Percentiles rank a stretch among this genome's conserved stretches.
phyloP scores from a whole-genome alignment of 805 yeast species.

The Ogataea zsoltii region DNA sequence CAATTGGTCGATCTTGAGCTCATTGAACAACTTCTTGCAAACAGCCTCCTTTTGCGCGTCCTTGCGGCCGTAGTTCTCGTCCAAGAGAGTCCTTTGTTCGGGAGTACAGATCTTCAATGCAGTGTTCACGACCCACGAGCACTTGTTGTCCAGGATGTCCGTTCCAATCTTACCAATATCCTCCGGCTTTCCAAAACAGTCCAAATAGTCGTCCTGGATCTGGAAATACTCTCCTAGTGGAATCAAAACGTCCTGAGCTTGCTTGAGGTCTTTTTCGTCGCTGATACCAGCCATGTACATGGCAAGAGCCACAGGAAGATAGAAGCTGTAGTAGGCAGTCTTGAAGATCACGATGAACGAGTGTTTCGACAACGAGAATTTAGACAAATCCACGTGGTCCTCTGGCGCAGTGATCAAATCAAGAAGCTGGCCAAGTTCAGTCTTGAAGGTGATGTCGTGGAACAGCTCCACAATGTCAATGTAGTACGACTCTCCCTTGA shows the following conservation, averaged over 20 bases:
- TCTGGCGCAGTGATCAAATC: slow-evolving; percentile 98
- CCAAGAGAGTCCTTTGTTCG: slow-evolving; percentile 80
- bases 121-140: slow-evolving; percentile 96
- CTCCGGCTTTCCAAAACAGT: slow-evolving; percentile 96
- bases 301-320: slow-evolving; percentile 95
- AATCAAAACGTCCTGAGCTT: slow-evolving; percentile 82
- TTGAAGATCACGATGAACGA: slow-evolving; percentile 94
- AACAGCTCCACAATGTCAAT: slow-evolving; percentile 88
- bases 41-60: slow-evolving; percentile 63
- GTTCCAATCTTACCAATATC: slow-evolving; percentile 98
- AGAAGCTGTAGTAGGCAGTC: slow-evolving; percentile 97
- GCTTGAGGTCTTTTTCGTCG: slow-evolving; percentile 73
- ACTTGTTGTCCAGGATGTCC: slow-evolving; percentile 96
- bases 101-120: slow-evolving; percentile 78
- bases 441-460: slow-evolving; percentile 97
- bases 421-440: slow-evolving; percentile 94
- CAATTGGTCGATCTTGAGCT: slow-evolving; percentile 66
- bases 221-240: slow-evolving; percentile 99
- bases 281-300: slow-evolving; percentile 87
- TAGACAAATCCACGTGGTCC: slow-evolving; percentile 83
- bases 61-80: slow-evolving; percentile 88
- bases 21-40: slow-evolving; percentile 72
- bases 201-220: slow-evolving; percentile 96
- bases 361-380: slow-evolving; percentile 86
- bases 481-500: slow-evolving; percentile 78